These are phyloP conservation scores for Mortierella antarctica DNA, from an alignment of 192 early-diverging fungal genomes.

Conservation along the genomic window DNA sequence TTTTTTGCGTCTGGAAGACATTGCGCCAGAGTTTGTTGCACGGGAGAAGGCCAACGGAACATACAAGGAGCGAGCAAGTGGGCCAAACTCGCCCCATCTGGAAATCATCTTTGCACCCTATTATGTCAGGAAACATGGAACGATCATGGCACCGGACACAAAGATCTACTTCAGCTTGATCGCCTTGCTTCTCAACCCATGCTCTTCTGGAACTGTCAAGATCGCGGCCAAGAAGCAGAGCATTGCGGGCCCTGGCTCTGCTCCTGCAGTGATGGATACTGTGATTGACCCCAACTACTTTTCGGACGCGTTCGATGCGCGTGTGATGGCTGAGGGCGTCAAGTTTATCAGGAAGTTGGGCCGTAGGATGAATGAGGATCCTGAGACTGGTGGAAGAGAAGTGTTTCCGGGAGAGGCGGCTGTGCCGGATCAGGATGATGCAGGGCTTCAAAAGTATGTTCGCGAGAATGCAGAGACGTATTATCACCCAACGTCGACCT, in stretches of 20 bases:
- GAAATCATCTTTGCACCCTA: constrained; percentile 37
- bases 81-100: constrained; percentile 30
- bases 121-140: constrained; percentile 19
- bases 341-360: constrained; percentile 27
- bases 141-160: constrained; percentile 18
- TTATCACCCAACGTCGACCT: constrained; percentile 36
- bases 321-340: constrained; percentile 29
- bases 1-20: constrained; percentile 34
- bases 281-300: constrained; percentile 42
- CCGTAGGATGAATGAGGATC: constrained; percentile 21
- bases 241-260: background rate
- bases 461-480: constrained; percentile 16
- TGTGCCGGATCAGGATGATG: constrained; percentile 25
- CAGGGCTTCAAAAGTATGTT: constrained; percentile 12
- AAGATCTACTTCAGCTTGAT: constrained; percentile 31
- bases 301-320: constrained; percentile 24
- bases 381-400: constrained; percentile 30
- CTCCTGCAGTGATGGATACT: constrained; percentile 2
- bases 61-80: constrained; percentile 40
- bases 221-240: constrained; percentile 5
- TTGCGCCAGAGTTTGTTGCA: constrained; percentile 47
- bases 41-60: constrained; percentile 40
- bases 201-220: constrained; percentile 28
- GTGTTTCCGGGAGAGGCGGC: constrained; percentile 23
- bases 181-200: constrained; percentile 32